These are phyloP conservation scores for Cercospora sojina DNA, from an alignment of 2,329 filamentous ascomycete species.

Conservation along the genomic window DNA sequence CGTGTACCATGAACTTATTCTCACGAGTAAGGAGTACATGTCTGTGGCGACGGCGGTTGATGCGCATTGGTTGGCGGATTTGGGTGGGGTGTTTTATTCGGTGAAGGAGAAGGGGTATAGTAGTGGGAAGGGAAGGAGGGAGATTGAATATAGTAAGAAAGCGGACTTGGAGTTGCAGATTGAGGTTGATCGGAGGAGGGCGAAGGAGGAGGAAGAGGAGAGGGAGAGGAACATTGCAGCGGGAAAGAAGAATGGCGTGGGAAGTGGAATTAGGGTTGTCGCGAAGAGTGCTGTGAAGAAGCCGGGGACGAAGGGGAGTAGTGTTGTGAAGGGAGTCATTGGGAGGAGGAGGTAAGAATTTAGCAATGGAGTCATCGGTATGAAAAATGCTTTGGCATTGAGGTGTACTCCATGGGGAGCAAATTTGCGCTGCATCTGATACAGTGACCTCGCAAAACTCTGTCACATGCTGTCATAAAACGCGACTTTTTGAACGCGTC, in stretches of 20 bases:
- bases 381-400: background rate
- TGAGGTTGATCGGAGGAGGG: conserved; percentile 30
- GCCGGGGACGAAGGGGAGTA: conserved; percentile 24
- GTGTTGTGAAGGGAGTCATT: conserved; percentile 36
- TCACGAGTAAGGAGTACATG: conserved; percentile 98
- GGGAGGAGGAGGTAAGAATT: conserved; percentile 14
- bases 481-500: too few species aligned
- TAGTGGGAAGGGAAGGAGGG: conserved; percentile 28
- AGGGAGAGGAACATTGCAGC: background rate
- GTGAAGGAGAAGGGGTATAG: conserved; percentile 89
- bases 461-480: too few species aligned
- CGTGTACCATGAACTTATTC: conserved; percentile 94
- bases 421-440: background rate
- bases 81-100: conserved; percentile 95
- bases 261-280: conserved; percentile 1
- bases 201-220: conserved; percentile 23
- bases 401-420: background rate
- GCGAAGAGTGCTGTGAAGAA: conserved; percentile 24
- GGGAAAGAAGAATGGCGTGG: conserved; percentile 8
- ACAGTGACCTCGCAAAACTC: too few species aligned
- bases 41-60: conserved; percentile 94
- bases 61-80: conserved; percentile 92
- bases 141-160: conserved; percentile 36
- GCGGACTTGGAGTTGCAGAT: conserved; percentile 35
- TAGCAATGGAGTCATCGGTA: background rate